Evolutionary conservation across 1,139 yeast species (phyloP).

Genomic region (Zygoascus meyerae): DNA sequence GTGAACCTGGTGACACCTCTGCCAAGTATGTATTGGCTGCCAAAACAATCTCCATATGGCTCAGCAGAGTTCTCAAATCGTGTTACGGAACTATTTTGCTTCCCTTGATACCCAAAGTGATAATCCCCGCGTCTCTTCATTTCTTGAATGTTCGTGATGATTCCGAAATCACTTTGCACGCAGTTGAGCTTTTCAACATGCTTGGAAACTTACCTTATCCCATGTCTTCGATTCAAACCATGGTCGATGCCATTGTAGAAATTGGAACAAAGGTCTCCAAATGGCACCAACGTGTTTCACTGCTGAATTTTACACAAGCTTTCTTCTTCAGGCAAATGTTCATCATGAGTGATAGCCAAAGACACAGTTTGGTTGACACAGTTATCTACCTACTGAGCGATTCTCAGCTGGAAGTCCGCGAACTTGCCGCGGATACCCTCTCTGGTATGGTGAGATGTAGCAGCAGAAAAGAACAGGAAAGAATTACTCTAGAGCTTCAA

Average conservation of each 20-base stretch:
- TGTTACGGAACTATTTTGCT: conserved; percentile 25
- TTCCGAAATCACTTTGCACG: conserved; percentile 60
- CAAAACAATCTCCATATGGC: conserved; percentile 30
- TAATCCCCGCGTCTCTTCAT: conserved; percentile 67
- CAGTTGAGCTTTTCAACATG: conserved; percentile 47
- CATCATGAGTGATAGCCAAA: conserved; percentile 46
- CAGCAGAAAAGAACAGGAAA: conserved; percentile 50
- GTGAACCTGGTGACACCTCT: conserved; percentile 16
- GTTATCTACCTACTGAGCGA: conserved; percentile 55
- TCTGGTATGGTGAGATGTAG: conserved; percentile 79
- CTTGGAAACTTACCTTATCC: conserved; percentile 58
- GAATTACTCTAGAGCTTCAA: conserved; percentile 32
- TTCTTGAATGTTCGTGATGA: conserved; percentile 74
- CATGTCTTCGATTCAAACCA: conserved; percentile 37
- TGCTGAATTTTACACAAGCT: conserved; percentile 67
- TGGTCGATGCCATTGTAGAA: conserved; percentile 49
- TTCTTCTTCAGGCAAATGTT: conserved; percentile 70
- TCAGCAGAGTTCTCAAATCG: conserved; percentile 22
- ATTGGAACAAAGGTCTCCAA: conserved; percentile 36
- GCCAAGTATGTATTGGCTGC: conserved; percentile 34
- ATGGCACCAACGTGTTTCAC: conserved; percentile 62
- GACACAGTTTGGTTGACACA: conserved; percentile 46
- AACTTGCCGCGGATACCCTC: conserved; percentile 66
- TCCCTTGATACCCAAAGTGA: conserved; percentile 36
- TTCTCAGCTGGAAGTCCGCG: conserved; percentile 68